These are phyloP conservation scores for Tetrapisispora iriomotensis DNA, from an alignment of 805 yeast species.

Conservation along the genomic window DNA sequence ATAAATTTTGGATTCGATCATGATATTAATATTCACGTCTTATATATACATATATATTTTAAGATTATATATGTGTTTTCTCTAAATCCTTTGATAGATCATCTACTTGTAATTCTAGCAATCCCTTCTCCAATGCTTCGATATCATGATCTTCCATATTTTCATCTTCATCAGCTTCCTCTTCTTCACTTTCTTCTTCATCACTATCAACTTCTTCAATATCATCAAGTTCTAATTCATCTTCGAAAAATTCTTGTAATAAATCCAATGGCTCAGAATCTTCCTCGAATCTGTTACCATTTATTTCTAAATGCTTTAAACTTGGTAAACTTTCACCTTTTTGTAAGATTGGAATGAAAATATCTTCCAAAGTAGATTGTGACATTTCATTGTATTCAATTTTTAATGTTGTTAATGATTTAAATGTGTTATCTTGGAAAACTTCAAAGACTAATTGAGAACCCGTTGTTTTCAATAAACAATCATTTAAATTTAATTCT, in stretches of 20 bases:
- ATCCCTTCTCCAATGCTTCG: constrained; percentile 33
- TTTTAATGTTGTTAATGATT: constrained; percentile 47
- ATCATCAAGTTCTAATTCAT: constrained; percentile 82
- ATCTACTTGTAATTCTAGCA: constrained; percentile 30
- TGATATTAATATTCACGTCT: too few relatives aligned
- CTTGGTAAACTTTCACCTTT: constrained; percentile 42
- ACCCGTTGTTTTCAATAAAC: constrained; percentile 75
- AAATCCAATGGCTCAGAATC: constrained; percentile 62
- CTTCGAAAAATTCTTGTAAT: constrained; percentile 56
- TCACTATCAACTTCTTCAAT: constrained; percentile 70
- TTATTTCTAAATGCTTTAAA: constrained; percentile 64
- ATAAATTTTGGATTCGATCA: too few relatives aligned
- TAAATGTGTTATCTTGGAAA: constrained; percentile 33
- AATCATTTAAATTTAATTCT: constrained; percentile 83
- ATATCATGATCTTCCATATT: constrained; percentile 44
- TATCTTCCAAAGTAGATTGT: constrained; percentile 47
- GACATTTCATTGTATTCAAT: constrained; percentile 87
- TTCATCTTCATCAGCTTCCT: constrained; percentile 31
- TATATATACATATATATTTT: not conserved
- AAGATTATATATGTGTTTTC: constrained; percentile 37
- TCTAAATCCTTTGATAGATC: constrained; percentile 50
- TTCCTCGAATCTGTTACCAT: constrained; percentile 89
- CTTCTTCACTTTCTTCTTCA: constrained; percentile 38
- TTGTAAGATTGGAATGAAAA: constrained; percentile 41
- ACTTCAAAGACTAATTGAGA: constrained; percentile 45